Evolutionary conservation across 257 asterid genomes (phyloP).

Genomic region (Jacaranda mimosifolia): DNA sequence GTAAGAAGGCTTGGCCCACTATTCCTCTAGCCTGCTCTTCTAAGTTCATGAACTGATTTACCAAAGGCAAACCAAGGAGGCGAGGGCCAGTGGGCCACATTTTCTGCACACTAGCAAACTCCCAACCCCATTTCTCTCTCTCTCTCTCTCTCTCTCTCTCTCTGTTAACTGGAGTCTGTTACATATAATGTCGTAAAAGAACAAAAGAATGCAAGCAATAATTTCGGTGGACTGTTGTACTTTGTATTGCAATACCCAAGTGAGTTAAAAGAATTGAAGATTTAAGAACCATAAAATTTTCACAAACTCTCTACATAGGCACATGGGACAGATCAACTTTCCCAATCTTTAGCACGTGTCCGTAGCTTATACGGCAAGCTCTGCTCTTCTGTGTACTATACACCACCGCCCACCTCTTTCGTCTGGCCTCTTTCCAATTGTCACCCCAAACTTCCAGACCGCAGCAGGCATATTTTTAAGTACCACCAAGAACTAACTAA

Average conservation of each 20-base stretch:
- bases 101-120: conserved; percentile 22
- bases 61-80: conserved; percentile 25
- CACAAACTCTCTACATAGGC: conserved; percentile 20
- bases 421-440: neutral
- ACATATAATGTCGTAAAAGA: neutral
- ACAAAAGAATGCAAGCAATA: conserved; percentile 22
- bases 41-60: conserved; percentile 19
- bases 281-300: conserved; percentile 18
- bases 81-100: conserved; percentile 33
- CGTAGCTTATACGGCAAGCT: conserved; percentile 63
- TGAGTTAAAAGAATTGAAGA: conserved; percentile 36
- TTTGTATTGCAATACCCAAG: conserved; percentile 28
- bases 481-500: neutral
- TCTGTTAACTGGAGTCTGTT: neutral
- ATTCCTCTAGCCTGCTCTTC: conserved; percentile 4
- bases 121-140: neutral
- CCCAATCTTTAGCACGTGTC: conserved; percentile 47
- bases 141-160: neutral
- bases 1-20: conserved; percentile 35
- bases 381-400: conserved; percentile 28
- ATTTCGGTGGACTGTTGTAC: conserved; percentile 37
- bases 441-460: neutral
- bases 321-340: conserved; percentile 45
- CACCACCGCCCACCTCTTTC: neutral
- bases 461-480: neutral